Conservation (phyloP, 2,329 filamentous ascomycete species). For the Xylaria sp. region DNA sequence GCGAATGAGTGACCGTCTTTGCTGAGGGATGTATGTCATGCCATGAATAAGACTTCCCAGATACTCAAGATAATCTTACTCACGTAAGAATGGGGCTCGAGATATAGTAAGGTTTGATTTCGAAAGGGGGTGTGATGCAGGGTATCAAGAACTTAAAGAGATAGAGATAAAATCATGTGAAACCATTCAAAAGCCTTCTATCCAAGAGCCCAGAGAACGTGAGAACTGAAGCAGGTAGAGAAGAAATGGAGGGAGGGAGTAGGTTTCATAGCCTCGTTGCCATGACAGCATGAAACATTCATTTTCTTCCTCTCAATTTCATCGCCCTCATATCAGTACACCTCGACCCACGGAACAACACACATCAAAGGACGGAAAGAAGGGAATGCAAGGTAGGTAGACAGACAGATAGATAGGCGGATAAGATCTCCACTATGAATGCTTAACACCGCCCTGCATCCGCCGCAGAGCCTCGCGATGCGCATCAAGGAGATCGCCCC, state of each 20-base stretch:
- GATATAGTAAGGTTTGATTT: neutral
- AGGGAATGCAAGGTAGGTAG: neutral
- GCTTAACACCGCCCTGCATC: constrained; percentile 71
- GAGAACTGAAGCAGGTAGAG: neutral
- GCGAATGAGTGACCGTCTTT: neutral
- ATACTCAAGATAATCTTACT: neutral
- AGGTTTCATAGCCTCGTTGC: neutral
- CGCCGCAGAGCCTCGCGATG: constrained; percentile 83
- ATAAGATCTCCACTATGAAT: constrained; percentile 33
- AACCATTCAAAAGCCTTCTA: constrained; percentile 9
- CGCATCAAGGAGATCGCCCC: constrained; percentile 76
- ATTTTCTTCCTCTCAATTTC: neutral
- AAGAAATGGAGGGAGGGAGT: neutral
- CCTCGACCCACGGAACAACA: neutral
- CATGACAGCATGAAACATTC: constrained; percentile 2
- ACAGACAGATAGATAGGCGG: neutral
- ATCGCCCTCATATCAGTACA: neutral
- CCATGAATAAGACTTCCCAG: too few species aligned
- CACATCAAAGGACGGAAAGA: neutral
- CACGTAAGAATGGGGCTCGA: neutral
- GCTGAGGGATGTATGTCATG: neutral
- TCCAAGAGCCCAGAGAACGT: neutral
- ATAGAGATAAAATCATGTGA: neutral
- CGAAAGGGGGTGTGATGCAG: constrained; percentile 8
- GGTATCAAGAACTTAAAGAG: constrained; percentile 29